Percentiles rank a stretch among this genome's conserved stretches.
Evolutionary conservation across 2,329 filamentous ascomycete species (phyloP).

Genomic region (Fusarium napiforme): DNA sequence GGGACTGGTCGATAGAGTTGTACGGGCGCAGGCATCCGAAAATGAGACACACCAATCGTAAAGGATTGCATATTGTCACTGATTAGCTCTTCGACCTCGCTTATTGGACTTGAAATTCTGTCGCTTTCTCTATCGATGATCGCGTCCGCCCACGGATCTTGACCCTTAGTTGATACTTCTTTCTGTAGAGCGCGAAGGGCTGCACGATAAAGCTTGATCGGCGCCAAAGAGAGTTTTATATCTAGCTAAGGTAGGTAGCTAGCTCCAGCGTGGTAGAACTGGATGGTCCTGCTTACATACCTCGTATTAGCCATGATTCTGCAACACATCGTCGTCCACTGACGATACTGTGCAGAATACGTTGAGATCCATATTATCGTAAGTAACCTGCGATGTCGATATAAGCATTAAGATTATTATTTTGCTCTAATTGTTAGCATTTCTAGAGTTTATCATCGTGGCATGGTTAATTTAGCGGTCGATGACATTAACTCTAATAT

Average conservation of each 20-base stretch:
- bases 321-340: background rate
- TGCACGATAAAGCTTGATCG: background rate
- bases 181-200: background rate
- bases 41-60: background rate
- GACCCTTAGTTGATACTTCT: background rate
- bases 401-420: background rate
- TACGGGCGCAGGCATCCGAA: rapidly evolving
- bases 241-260: no score
- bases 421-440: background rate
- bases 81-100: background rate
- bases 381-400: background rate
- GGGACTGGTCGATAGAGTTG: background rate
- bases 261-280: no score
- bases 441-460: background rate
- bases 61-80: rapidly evolving
- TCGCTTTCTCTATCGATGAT: background rate
- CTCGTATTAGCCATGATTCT: background rate
- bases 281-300: background rate
- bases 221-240: rapidly evolving
- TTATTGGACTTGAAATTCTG: background rate
- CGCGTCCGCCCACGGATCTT: background rate
- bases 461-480: background rate
- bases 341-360: no score
- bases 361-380: background rate
- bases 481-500: no score